These are phyloP conservation scores for Marchantia paleacea DNA, from an alignment of 225 moss, liverwort and hornwort genomes.

Conservation along the genomic window DNA sequence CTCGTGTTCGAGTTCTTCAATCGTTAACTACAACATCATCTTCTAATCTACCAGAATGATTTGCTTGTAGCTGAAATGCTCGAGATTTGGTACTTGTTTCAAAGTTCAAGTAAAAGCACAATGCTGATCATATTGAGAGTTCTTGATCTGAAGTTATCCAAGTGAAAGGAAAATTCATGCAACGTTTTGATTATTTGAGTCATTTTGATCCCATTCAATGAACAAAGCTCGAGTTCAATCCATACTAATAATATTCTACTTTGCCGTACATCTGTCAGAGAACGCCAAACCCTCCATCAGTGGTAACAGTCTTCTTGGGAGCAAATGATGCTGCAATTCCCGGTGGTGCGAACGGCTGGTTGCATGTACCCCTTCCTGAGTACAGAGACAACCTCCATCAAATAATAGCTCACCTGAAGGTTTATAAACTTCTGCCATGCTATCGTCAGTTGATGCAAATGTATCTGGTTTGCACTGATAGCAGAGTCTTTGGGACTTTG, in stretches of 20 bases:
- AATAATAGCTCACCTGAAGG: conserved; percentile 51
- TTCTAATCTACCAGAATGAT: too few species aligned
- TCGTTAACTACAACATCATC: neutral
- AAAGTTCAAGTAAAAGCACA: too few species aligned
- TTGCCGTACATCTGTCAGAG: conserved; percentile 18
- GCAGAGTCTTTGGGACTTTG: neutral
- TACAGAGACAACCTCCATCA: conserved; percentile 45
- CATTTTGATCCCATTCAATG: neutral
- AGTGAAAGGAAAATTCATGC: neutral
- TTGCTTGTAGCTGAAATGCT: neutral
- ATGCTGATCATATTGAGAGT: neutral
- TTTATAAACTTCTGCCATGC: neutral
- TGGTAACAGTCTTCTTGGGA: conserved; percentile 59
- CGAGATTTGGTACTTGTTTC: too few species aligned
- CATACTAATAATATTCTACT: neutral
- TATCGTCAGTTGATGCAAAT: neutral
- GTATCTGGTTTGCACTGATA: neutral
- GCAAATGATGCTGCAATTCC: conserved; percentile 57
- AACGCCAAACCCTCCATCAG: conserved; percentile 30
- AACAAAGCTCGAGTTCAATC: neutral
- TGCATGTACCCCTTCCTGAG: conserved; percentile 47
- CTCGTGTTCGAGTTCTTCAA: neutral
- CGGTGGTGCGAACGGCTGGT: conserved; percentile 25
- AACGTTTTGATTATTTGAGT: too few species aligned
- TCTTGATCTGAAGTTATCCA: too few species aligned